Conservation (phyloP, 176 grass and related monocot species). For the Hordeum marinum region DNA sequence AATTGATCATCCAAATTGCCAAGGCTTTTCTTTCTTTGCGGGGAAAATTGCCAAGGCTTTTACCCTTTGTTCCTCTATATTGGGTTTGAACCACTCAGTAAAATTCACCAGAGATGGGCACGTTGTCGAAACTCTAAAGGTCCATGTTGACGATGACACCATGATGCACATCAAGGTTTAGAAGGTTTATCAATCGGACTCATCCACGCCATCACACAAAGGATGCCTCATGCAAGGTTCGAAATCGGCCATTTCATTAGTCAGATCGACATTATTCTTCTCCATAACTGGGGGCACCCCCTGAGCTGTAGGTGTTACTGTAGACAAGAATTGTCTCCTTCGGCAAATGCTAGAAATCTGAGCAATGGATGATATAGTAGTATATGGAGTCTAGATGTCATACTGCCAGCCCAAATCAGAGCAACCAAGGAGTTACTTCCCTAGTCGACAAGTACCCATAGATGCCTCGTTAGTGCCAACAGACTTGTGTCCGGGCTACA, state of each 20-base stretch:
- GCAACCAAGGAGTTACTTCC: too few species aligned
- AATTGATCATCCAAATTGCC: background rate
- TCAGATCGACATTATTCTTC: slow-evolving; percentile 26
- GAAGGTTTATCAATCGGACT: slow-evolving; percentile 45
- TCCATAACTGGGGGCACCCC: slow-evolving; percentile 23
- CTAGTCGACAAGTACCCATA: background rate
- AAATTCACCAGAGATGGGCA: slow-evolving; percentile 26
- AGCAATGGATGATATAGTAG: slow-evolving; percentile 29
- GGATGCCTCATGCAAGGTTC: slow-evolving; percentile 40
- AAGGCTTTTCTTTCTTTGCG: background rate
- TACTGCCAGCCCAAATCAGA: too few species aligned
- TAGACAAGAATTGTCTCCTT: slow-evolving; percentile 15
- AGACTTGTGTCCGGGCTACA: too few species aligned
- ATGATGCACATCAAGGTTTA: slow-evolving; percentile 31
- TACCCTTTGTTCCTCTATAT: slow-evolving; percentile 34
- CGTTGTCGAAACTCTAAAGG: slow-evolving; percentile 70
- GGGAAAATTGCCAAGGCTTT: background rate
- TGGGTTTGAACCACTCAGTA: slow-evolving; percentile 22
- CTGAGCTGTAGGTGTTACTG: background rate
- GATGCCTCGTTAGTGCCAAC: too few species aligned
- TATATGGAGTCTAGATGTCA: slow-evolving; percentile 30
- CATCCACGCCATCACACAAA: slow-evolving; percentile 21
- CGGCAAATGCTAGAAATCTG: slow-evolving; percentile 25
- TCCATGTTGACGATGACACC: slow-evolving; percentile 41
- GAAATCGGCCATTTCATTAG: slow-evolving; percentile 44